Evolutionary conservation across 1,284 basidiomycete genomes (phyloP), one percentile per base, ranked within the genome.

Genomic region (Dichomitus squalens): DNA sequence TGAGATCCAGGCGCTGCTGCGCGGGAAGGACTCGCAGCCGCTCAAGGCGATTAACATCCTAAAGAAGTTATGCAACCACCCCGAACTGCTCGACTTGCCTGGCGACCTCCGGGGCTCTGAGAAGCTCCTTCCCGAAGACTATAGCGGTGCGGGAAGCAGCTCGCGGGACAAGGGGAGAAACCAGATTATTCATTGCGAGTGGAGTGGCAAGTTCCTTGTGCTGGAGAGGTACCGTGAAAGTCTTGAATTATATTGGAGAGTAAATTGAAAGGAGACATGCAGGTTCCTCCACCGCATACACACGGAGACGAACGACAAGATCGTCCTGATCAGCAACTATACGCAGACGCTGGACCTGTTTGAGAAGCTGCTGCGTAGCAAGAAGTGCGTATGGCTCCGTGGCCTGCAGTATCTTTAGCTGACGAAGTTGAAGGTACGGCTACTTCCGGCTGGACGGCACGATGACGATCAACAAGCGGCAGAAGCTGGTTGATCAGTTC

Each of bases 61-160:
- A 38, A 96, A 98, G 78, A 99, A 99, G 75, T 80, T 99, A 0
- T 98, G 96, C 76, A 99, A 99, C 71, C 97, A 99, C 69, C 96
- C 96, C 0, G 94, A 96, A 72, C 79, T 99, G 43, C 82, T 99
- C 46, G 86, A 96, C 66, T 76, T 98, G 3, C 93, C 94, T 0
- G 81, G 86, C 5, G 96, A 98, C 70, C 79, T 99, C 57, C 85
- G 83, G 25, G 96, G 96, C 1, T 93, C 88, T 41, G 93, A 96
- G 47, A 70, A 84, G 46, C 76, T 94, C 23, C 89, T 97, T 58
- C 96, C 96, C 0, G 88, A 90, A 36, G 95, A 88, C 14, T 98
- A 93, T 68, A 75, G 69, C 59, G 90, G 81, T 2, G 81, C 84
- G 21, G 80, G 81, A 2, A 71, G 74, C 14, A 73, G 52, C 44